phyloP scores from a whole-genome alignment of 2,329 filamentous ascomycete genomes.

The Graphium sp. region DNA sequence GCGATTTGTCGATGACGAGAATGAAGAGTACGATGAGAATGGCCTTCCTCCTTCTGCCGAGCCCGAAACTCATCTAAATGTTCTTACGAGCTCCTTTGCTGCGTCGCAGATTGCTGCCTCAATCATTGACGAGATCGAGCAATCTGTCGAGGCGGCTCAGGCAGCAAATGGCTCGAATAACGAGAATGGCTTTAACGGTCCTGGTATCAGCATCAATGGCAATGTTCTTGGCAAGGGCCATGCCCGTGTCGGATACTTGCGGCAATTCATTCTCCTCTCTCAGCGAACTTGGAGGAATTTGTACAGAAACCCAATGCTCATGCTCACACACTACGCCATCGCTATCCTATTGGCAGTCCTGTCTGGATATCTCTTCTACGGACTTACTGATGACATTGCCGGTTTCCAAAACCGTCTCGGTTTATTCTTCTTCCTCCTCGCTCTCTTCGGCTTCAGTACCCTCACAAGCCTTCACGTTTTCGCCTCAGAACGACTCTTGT shows the following conservation, averaged over 20 bases:
- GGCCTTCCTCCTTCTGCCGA: conserved; percentile 41
- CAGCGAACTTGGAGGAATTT: conserved; percentile 91
- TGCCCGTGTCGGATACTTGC: conserved; percentile 57
- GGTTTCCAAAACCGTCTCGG: conserved; percentile 96
- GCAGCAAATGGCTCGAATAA: conserved; percentile 47
- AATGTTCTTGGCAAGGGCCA: conserved; percentile 63
- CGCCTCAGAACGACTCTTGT: conserved; percentile 75
- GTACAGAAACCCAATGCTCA: conserved; percentile 92
- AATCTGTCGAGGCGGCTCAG: conserved; percentile 46
- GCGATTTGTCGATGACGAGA: not conserved
- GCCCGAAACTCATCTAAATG: conserved; percentile 62
- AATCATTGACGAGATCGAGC: conserved; percentile 63
- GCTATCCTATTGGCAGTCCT: conserved; percentile 88
- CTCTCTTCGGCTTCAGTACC: conserved; percentile 92
- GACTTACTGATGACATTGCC: conserved; percentile 84
- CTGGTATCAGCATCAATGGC: conserved; percentile 29
- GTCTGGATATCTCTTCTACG: conserved; percentile 91
- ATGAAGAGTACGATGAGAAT: conserved; percentile 41
- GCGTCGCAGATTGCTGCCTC: conserved; percentile 60
- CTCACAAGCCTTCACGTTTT: conserved; percentile 90
- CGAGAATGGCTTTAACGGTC: conserved; percentile 29
- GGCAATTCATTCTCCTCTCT: conserved; percentile 82
- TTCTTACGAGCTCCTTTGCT: conserved; percentile 59
- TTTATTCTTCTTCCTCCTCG: conserved; percentile 92
- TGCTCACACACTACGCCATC: conserved; percentile 97